Conservation (phyloP, 1,284 basidiomycete genomes). For the Sporisorium reilianum region DNA sequence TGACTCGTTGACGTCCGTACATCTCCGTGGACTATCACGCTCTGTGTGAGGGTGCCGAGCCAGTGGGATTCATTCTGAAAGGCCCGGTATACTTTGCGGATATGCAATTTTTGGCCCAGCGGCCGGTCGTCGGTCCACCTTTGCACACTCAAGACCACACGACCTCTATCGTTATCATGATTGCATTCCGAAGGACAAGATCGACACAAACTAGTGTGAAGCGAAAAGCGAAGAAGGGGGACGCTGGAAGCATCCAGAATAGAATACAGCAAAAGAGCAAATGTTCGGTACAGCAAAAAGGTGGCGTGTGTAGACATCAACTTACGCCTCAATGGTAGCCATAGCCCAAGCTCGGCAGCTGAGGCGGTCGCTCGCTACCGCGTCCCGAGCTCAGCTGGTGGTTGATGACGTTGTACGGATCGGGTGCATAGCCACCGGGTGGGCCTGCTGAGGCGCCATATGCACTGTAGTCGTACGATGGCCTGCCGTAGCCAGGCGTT, state of each 20-base stretch:
- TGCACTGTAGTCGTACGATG: conserved; percentile 52
- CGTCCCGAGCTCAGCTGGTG: conserved; percentile 39
- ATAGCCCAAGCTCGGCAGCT: conserved; percentile 45
- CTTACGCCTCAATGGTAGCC: conserved; percentile 17
- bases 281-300: background rate
- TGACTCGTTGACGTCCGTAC: conserved; percentile 1
- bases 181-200: background rate
- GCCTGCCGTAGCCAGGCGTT: conserved; percentile 26
- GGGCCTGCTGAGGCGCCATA: conserved; percentile 19
- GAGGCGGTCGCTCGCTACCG: conserved; percentile 33
- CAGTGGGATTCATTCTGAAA: too few species aligned
- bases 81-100: too few species aligned
- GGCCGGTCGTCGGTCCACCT: too few species aligned
- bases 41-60: too few species aligned
- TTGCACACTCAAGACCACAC: background rate
- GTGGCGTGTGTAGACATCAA: background rate
- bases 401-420: conserved; percentile 53
- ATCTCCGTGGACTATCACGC: conserved; percentile 2
- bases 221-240: background rate
- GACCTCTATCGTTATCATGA: background rate
- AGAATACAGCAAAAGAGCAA: conserved; percentile 19
- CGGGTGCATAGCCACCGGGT: conserved; percentile 24
- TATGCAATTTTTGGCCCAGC: too few species aligned
- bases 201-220: background rate
- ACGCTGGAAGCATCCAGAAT: background rate